These are phyloP conservation scores for Aristolochia californica DNA, from an alignment of 164 flowering plant species.

Conservation along the genomic window DNA sequence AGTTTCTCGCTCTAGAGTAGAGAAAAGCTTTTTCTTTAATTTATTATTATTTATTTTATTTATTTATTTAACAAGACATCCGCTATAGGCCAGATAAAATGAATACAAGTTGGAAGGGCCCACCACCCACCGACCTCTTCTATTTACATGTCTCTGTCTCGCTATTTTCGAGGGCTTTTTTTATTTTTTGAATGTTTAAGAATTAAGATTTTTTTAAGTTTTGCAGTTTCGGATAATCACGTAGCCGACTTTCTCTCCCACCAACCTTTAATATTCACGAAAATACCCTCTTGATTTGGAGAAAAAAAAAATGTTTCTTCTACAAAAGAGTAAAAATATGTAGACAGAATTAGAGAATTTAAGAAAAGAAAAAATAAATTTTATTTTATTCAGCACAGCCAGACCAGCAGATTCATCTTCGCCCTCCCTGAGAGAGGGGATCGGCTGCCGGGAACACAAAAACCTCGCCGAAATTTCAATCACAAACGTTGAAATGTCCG, in stretches of 20 bases:
- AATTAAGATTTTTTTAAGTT: neutral
- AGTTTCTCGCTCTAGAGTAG: too few relatives aligned
- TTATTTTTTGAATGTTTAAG: neutral
- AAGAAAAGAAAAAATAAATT: neutral
- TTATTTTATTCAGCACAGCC: neutral
- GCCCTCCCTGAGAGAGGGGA: conserved; percentile 6
- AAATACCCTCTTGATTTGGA: too few relatives aligned
- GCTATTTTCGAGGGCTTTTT: neutral
- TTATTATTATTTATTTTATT: too few relatives aligned
- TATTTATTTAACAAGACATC: too few relatives aligned
- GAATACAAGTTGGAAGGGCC: too few relatives aligned
- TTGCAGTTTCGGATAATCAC: conserved; percentile 1
- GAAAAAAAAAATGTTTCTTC: neutral
- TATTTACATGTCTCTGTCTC: neutral
- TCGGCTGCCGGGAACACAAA: conserved; percentile 13
- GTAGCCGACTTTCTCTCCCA: neutral
- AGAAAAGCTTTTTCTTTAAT: too few relatives aligned
- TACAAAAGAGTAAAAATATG: too few relatives aligned
- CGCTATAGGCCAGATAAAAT: neutral
- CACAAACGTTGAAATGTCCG: conserved; percentile 2
- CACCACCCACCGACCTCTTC: neutral
- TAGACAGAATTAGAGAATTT: neutral
- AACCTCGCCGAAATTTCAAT: conserved; percentile 12
- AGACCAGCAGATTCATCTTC: conserved; percentile 1
- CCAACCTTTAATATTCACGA: too few relatives aligned